Evolutionary conservation across 2,329 filamentous ascomycete genomes (phyloP).

Genomic region (Xylaria sp.): DNA sequence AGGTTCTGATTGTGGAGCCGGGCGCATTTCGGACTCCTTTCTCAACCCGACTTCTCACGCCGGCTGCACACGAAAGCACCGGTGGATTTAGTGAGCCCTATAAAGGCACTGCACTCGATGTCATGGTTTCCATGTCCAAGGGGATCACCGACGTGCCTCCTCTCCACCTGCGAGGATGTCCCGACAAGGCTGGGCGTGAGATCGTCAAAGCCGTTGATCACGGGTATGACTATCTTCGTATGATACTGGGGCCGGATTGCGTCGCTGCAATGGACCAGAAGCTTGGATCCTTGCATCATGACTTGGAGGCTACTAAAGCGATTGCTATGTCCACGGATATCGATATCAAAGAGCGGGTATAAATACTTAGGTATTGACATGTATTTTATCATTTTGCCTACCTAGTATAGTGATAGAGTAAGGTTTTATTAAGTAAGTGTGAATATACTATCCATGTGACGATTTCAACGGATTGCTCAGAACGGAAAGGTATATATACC

Average conservation of each 20-base stretch:
- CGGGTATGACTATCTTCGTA: conserved; percentile 37
- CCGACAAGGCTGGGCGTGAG: conserved; percentile 36
- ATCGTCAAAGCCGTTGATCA: conserved; percentile 34
- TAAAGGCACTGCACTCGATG: conserved; percentile 29
- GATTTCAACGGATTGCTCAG: too few species aligned
- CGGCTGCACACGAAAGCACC: conserved; percentile 24
- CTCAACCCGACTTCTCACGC: conserved; percentile 17
- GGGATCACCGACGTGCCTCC: conserved; percentile 3
- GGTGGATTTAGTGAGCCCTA: conserved; percentile 30
- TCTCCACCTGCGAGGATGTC: conserved; percentile 25
- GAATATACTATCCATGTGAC: too few species aligned
- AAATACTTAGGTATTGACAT: too few species aligned
- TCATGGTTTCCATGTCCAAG: conserved; percentile 25
- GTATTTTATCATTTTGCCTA: too few species aligned
- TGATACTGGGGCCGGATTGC: conserved; percentile 33
- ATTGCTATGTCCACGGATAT: conserved; percentile 28
- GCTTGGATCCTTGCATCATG: conserved; percentile 17
- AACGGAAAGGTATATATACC: too few species aligned
- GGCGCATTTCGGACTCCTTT: conserved; percentile 37
- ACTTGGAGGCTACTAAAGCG: conserved; percentile 21
- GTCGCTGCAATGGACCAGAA: conserved; percentile 31
- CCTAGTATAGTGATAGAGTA: too few species aligned
- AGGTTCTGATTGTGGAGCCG: conserved; percentile 37
- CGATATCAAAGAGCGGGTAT: conserved; percentile 12
- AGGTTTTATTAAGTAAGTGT: too few species aligned